phyloP scores from a whole-genome alignment of 495 filamentous ascomycete genomes.

The Tuber brumale region DNA sequence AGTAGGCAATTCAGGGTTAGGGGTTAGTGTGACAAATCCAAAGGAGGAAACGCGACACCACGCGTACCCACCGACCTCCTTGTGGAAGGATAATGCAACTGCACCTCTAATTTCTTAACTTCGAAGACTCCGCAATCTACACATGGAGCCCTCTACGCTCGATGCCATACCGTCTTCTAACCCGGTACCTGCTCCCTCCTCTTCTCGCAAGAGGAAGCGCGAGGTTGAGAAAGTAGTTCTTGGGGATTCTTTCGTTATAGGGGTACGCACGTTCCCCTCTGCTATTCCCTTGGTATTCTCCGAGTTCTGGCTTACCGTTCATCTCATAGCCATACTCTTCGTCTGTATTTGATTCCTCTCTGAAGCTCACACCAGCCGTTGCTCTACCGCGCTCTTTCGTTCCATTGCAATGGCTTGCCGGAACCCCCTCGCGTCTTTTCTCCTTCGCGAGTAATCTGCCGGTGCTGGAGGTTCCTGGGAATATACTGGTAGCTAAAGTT shows the following conservation, averaged over 20 bases:
- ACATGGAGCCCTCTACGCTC: conserved; percentile 5
- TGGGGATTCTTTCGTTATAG: conserved; percentile 34
- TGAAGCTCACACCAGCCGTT: conserved; percentile 38
- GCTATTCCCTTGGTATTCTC: neutral
- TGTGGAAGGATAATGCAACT: conserved; percentile 23
- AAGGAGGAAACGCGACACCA: conserved; percentile 3
- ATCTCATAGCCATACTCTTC: conserved; percentile 30
- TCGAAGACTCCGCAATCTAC: neutral
- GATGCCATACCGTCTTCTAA: conserved; percentile 5
- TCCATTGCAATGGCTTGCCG: conserved; percentile 39
- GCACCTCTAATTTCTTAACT: conserved; percentile 7
- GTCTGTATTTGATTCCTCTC: conserved; percentile 35
- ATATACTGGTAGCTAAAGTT: conserved; percentile 35
- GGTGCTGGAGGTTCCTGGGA: conserved; percentile 25
- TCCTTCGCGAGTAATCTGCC: conserved; percentile 20
- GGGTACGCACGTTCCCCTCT: conserved; percentile 21
- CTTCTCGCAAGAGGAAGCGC: conserved; percentile 35
- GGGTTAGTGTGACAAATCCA: neutral
- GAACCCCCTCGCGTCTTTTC: conserved; percentile 38
- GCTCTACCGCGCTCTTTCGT: conserved; percentile 35
- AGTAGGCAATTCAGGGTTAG: neutral
- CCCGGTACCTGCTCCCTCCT: conserved; percentile 18
- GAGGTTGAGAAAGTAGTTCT: conserved; percentile 29
- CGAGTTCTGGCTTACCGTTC: neutral
- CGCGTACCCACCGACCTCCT: conserved; percentile 13